A percentile compares a stretch with the other conserved stretches of the same genome.
phyloP scores from a whole-genome alignment of 495 filamentous ascomycete species.

The Talaromyces nanjingensis region DNA sequence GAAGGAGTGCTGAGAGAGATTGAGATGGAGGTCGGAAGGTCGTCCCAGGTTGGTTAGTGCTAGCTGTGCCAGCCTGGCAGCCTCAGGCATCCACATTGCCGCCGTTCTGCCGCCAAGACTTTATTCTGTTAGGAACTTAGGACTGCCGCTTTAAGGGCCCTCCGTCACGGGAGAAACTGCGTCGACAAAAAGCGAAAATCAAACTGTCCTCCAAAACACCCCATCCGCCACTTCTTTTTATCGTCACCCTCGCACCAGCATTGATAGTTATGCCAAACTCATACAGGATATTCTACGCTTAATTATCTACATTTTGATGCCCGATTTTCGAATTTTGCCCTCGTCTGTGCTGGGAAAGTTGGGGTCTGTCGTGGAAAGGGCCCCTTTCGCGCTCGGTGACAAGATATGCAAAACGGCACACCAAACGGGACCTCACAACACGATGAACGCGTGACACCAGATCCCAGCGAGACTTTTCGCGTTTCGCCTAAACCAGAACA shows the following conservation, averaged over 20 bases:
- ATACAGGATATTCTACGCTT: slow-evolving; percentile 41
- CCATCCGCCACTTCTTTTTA: slow-evolving; percentile 25
- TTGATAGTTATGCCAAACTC: slow-evolving; percentile 59
- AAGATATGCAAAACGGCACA: slow-evolving; percentile 55
- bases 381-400: slow-evolving; percentile 42
- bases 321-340: slow-evolving; percentile 52
- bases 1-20: slow-evolving; percentile 21
- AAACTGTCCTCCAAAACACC: slow-evolving; percentile 32
- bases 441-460: slow-evolving; percentile 39
- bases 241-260: slow-evolving; percentile 30
- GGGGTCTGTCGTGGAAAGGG: slow-evolving; percentile 47
- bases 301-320: slow-evolving; percentile 56
- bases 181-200: slow-evolving; percentile 23
- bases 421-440: slow-evolving; percentile 39
- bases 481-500: slow-evolving; percentile 21
- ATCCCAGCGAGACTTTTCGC: slow-evolving; percentile 18
- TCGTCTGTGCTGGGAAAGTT: slow-evolving; percentile 58
- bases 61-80: background rate
- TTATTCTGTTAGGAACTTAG: too few species aligned
- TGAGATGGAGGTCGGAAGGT: slow-evolving; percentile 15
- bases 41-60: slow-evolving; percentile 24
- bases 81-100: slow-evolving; percentile 22
- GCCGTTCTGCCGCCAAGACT: slow-evolving; percentile 2
- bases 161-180: slow-evolving; percentile 18
- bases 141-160: too few species aligned